Evolutionary conservation across 2,329 filamentous ascomycete species (phyloP).

Genomic region (Emmonsia crescens): DNA sequence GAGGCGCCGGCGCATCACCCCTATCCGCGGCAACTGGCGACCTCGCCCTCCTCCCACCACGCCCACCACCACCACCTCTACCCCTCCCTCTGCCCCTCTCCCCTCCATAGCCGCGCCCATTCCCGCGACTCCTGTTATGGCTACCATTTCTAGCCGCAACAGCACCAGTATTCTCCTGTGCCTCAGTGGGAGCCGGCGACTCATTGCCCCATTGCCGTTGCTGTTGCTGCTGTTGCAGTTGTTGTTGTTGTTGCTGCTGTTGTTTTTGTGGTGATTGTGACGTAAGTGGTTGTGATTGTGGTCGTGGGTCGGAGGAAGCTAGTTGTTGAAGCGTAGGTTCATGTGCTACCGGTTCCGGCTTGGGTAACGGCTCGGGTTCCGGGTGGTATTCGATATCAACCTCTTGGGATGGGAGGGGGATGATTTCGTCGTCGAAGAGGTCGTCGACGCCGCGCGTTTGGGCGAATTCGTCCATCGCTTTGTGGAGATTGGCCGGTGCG

Average conservation of each 20-base stretch:
- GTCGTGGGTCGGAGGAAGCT: background rate
- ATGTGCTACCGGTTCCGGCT: background rate
- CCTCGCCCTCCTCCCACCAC: constrained; percentile 10
- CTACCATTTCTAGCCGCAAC: background rate
- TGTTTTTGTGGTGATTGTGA: constrained; percentile 10
- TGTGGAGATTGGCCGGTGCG: background rate
- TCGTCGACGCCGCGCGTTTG: constrained; percentile 41
- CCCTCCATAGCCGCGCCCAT: background rate
- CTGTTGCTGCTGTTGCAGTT: constrained; percentile 10
- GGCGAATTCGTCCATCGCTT: constrained; percentile 36
- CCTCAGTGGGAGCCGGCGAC: background rate
- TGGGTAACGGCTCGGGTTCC: constrained; percentile 2
- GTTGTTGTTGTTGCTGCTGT: constrained; percentile 20
- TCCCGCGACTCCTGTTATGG: background rate
- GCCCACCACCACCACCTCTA: constrained; percentile 8
- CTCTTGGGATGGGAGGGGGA: constrained; percentile 31
- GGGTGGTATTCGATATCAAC: constrained; percentile 13
- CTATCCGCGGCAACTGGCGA: background rate
- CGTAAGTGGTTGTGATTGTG: constrained; percentile 15
- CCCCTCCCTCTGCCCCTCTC: constrained; percentile 3
- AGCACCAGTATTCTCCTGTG: background rate
- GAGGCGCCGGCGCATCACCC: background rate
- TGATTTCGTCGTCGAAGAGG: constrained; percentile 41
- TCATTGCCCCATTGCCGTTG: constrained; percentile 11
- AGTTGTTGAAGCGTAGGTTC: background rate